phyloP scores from a whole-genome alignment of 345 rosid genomes.

The Lepidium africanum region DNA sequence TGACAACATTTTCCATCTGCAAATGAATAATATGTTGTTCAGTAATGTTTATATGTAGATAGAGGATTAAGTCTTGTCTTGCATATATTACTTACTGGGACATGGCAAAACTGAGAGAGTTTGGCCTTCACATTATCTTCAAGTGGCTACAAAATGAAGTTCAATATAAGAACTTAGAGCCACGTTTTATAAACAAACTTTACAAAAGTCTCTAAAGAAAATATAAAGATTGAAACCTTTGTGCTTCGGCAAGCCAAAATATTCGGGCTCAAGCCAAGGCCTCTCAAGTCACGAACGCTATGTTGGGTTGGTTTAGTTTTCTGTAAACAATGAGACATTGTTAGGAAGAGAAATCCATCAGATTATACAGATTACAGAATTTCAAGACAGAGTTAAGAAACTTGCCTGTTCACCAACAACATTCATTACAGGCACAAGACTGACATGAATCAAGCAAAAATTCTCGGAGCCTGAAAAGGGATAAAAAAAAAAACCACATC shows the following conservation, averaged over 20 bases:
- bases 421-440: slow-evolving; percentile 92
- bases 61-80: background rate
- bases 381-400: background rate
- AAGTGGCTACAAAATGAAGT: slow-evolving; percentile 55
- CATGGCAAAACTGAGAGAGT: slow-evolving; percentile 91
- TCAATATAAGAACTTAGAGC: slow-evolving; percentile 12
- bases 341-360: background rate
- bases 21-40: slow-evolving; percentile 4
- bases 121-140: slow-evolving; percentile 76
- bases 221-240: slow-evolving; percentile 33
- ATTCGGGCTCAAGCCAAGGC: slow-evolving; percentile 80
- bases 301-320: slow-evolving; percentile 99
- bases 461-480: slow-evolving; percentile 59
- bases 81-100: slow-evolving; percentile 44
- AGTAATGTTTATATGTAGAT: background rate
- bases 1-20: slow-evolving; percentile 69
- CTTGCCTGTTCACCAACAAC: slow-evolving; percentile 98
- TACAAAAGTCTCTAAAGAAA: background rate
- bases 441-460: slow-evolving; percentile 94
- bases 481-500: background rate
- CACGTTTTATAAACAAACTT: background rate
- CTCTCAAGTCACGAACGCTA: slow-evolving; percentile 79
- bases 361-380: background rate
- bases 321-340: slow-evolving; percentile 29
- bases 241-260: slow-evolving; percentile 94